These are phyloP conservation scores for Candolleomyces efflorescens DNA, from an alignment of 768 basidiomycete species.

Conservation along the genomic window DNA sequence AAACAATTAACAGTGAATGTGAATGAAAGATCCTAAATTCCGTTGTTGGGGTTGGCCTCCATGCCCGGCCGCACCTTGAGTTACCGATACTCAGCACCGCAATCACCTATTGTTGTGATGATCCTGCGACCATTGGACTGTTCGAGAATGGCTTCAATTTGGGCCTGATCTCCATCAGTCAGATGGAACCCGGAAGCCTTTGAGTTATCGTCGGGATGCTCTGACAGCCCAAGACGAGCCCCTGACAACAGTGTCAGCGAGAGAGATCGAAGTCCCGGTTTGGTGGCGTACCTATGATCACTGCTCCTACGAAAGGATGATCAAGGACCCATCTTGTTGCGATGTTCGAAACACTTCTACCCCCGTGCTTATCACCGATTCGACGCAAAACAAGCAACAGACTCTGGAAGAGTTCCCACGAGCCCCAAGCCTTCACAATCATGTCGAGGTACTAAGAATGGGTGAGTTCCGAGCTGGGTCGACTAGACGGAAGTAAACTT, in stretches of 20 bases:
- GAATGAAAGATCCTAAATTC: not conserved
- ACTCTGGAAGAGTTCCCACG: constrained; percentile 66
- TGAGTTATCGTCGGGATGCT: constrained; percentile 65
- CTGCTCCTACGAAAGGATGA: constrained; percentile 68
- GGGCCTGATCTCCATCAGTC: constrained; percentile 47
- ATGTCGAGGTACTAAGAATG: constrained; percentile 68
- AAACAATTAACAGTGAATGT: not conserved
- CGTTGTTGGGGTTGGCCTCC: not conserved
- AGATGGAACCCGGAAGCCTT: constrained; percentile 56
- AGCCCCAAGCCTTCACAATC: constrained; percentile 74
- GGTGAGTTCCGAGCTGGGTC: constrained; percentile 4
- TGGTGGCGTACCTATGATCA: constrained; percentile 58
- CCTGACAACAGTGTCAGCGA: constrained; percentile 35
- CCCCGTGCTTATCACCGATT: constrained; percentile 62
- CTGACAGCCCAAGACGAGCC: constrained; percentile 66
- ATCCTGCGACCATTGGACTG: constrained; percentile 56
- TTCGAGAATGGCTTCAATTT: constrained; percentile 56
- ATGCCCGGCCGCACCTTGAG: not conserved
- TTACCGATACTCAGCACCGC: constrained; percentile 76
- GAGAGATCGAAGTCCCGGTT: constrained; percentile 2
- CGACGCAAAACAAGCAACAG: constrained; percentile 51
- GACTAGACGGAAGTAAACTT: constrained; percentile 2
- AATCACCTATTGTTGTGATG: constrained; percentile 70
- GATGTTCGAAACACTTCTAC: constrained; percentile 67
- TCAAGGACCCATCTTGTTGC: constrained; percentile 81